Evolutionary conservation across 805 yeast genomes (phyloP), one percentile per base, ranked within the genome.

Genomic region (Saccharomyces paradoxus): DNA sequence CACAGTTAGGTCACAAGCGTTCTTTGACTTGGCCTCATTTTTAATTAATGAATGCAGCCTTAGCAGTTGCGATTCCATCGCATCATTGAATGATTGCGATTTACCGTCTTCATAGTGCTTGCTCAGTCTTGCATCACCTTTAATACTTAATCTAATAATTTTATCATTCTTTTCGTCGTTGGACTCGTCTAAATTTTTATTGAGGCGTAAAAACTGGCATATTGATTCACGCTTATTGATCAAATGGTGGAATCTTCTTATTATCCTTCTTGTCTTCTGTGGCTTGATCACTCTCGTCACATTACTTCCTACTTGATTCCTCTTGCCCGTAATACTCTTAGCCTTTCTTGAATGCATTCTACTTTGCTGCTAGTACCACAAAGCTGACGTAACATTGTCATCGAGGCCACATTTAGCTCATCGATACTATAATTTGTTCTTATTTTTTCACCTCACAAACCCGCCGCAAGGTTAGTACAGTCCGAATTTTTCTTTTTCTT

Each of bases 191-290:
- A 31, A 27, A 52, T 53, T 56, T 60, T 37, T 28, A 49, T 54
- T 47, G 56, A 64, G 28, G 2, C 54, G 56, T 10, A 79, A 67
- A 51, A 66, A 66, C 4, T 55, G 53, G 49, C 80, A 60, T 2
- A 84, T 69, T 1, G 72, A 57, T 21, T 74, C 68, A 57, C 78
- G 77, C 56, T 80, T 77, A 60, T 85, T 87, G 54, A 84, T 76
- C 14, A 91, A 73, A 1, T 81, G 78, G 68, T 90, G 97, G 59
- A 81, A 89, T 44, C 89, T 70, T 53, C 96, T 77, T 28, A 91
- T 91, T 22, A 91, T 75, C 62, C 80, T 83, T 50, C 96, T 74
- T 0, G 96, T 86, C 61, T 81, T 75, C 48, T 78, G 77, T 3
- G 89, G 96, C 68, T 85, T 89, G 53, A 84, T 75, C 12, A 37